Conservation (phyloP, 345 rosid species). For the Xanthoceras sorbifolium region DNA sequence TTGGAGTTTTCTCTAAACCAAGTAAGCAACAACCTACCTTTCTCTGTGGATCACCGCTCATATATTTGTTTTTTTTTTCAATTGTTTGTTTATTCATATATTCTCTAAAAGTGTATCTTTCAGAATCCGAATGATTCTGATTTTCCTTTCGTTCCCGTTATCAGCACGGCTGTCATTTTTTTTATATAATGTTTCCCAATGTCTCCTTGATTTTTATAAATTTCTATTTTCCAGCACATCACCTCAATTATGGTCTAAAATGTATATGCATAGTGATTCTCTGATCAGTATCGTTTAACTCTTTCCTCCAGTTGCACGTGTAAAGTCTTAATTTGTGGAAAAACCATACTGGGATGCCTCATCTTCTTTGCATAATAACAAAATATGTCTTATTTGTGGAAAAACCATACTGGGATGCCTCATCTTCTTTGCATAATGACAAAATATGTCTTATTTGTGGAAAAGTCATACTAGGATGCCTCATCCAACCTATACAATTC, state of each 20-base stretch:
- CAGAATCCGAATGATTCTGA: not conserved
- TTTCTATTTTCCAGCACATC: not conserved
- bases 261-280: not conserved
- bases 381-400: too few relatives aligned
- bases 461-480: not conserved
- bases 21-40: not conserved
- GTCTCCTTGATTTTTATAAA: not conserved
- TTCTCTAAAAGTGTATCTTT: not conserved
- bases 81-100: not conserved
- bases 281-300: not conserved
- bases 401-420: not conserved
- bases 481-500: too few relatives aligned
- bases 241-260: not conserved
- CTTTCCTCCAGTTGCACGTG: not conserved
- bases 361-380: not conserved
- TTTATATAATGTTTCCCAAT: not conserved
- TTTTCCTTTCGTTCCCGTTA: not conserved
- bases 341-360: not conserved
- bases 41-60: not conserved
- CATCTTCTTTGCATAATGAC: not conserved
- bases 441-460: not conserved
- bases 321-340: not conserved
- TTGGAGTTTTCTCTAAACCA: conserved; percentile 1
- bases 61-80: not conserved
- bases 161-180: not conserved